phyloP scores from a whole-genome alignment of 73 alveolate species.

The Paramecium tetraurelia region DNA sequence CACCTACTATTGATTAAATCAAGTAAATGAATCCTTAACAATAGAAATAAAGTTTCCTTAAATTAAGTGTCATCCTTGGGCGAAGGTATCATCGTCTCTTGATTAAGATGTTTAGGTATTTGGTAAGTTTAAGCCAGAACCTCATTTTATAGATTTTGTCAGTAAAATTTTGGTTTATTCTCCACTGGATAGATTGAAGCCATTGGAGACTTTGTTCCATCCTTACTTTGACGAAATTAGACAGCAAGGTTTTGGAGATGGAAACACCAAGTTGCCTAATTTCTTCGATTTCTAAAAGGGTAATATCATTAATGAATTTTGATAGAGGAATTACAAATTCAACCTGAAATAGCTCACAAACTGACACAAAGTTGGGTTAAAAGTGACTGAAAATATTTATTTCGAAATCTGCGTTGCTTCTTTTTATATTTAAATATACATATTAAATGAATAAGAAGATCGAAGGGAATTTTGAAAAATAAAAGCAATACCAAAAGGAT shows the following conservation, averaged over 20 bases:
- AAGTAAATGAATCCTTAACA: conserved; percentile 89
- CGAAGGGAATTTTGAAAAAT: neutral
- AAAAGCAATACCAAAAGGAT: neutral
- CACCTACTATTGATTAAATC: conserved; percentile 86
- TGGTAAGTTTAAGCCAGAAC: neutral
- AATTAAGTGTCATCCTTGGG: conserved; percentile 74
- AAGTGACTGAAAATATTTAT: neutral
- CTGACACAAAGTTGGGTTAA: neutral
- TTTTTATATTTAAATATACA: neutral
- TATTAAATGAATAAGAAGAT: neutral
- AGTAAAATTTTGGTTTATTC: conserved; percentile 78
- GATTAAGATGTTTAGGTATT: neutral
- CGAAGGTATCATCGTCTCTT: conserved; percentile 52
- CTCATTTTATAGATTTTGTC: conserved; percentile 68
- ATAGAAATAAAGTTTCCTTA: conserved; percentile 81
- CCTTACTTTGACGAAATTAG: conserved; percentile 91
- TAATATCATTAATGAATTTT: neutral
- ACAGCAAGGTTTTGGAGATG: neutral
- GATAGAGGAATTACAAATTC: conserved; percentile 62
- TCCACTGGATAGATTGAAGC: conserved; percentile 79
- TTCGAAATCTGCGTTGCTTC: neutral
- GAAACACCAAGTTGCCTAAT: neutral
- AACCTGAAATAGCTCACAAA: neutral
- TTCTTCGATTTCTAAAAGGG: conserved; percentile 50
- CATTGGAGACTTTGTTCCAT: conserved; percentile 84